Evolutionary conservation across 164 flowering plant species (phyloP), one percentile per base, ranked within the genome.

Genomic region (Platanus orientalis): DNA sequence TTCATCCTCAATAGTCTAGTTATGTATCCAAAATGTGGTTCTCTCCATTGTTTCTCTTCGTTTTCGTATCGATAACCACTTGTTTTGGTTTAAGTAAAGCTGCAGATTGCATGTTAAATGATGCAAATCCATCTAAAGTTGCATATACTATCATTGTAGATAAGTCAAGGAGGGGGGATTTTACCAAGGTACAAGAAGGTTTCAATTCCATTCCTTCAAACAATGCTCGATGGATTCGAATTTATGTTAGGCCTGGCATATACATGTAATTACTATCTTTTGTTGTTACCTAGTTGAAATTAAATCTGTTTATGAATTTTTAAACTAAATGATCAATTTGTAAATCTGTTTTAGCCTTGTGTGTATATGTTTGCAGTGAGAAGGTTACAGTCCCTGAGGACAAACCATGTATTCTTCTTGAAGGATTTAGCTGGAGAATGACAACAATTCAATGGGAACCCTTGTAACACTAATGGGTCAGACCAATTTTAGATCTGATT

Each of bases 101-200:
- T 42, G 13, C 17, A 14, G 47, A 42, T 14, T 42, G 47, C 10
- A 14, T 5, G 39, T 5, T 34, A 34, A 34, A 34, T 34, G 39
- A 26, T 25, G 49, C 21, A 16, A 21, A 34, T 44, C 60, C 60
- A 23, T 67, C 64, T 2, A 23, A 23, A 20, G 20, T 56, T 26
- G 24, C 29, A 1, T 48, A 52, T 1, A 73, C 74, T 4, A 71
- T 78, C 27, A 49, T 28, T 4, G 82, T 79, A 0, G 76, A 69
- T 62, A 26, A 60, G 29, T 30, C 21, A 0, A 81, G 80, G 2
- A 2, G 16, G 0, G 83, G 75, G 52, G 26, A 71, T 20, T 75
- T 65, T 44, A 69, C 24, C 7, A 67, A 52, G 0, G 34, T 79
- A 12, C 79, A 77, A 70, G 69, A 50, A 1, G 80, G 81, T 34